These are phyloP conservation scores for Macaranga tanarius DNA, from an alignment of 441 rosid genomes.

Conservation along the genomic window DNA sequence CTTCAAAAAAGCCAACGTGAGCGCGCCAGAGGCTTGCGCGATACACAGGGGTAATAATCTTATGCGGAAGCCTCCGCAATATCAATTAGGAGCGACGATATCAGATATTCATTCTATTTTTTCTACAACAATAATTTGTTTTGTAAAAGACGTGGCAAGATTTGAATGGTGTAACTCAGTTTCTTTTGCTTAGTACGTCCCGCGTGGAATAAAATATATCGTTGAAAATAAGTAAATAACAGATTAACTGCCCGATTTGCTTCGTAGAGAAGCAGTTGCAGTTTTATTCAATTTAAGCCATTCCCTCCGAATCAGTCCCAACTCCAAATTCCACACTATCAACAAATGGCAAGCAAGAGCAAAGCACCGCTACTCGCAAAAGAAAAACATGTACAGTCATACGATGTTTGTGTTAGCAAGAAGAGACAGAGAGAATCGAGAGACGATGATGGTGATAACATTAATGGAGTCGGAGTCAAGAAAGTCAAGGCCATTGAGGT, in stretches of 20 bases:
- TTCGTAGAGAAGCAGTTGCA: conserved; percentile 4
- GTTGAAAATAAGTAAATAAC: not conserved
- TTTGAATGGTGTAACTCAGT: too few relatives aligned
- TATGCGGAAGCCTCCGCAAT: too few relatives aligned
- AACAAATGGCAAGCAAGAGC: not conserved
- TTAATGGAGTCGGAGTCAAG: not conserved
- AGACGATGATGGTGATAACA: not conserved
- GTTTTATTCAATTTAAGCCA: not conserved
- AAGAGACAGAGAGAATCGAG: not conserved
- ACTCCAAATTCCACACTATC: not conserved
- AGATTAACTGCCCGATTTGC: not conserved
- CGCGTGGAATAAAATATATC: too few relatives aligned
- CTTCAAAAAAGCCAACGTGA: too few relatives aligned
- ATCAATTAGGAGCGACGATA: too few relatives aligned
- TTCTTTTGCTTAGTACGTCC: too few relatives aligned
- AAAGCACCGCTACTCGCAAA: not conserved
- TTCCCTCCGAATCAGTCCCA: not conserved
- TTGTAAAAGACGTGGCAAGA: too few relatives aligned
- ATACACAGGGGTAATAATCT: too few relatives aligned
- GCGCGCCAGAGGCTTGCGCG: too few relatives aligned
- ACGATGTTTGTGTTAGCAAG: not conserved
- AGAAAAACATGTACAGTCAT: not conserved
- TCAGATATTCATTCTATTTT: too few relatives aligned
- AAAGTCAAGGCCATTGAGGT: not conserved
- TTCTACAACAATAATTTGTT: too few relatives aligned